Conservation (phyloP, 2,329 filamentous ascomycete species). For the Venturia effusa region DNA sequence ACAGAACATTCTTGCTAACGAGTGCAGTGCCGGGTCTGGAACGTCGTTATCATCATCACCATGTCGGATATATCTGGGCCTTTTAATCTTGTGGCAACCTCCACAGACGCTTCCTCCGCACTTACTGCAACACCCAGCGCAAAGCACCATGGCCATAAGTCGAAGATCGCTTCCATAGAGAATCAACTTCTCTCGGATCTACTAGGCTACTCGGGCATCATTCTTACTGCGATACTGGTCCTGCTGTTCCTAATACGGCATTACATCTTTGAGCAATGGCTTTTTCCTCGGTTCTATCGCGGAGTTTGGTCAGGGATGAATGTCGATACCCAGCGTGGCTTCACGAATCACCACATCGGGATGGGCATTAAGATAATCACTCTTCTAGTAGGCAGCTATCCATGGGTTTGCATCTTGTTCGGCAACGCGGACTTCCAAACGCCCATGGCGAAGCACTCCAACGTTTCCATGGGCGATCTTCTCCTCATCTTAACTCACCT, state of each 20-base stretch:
- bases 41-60: background rate
- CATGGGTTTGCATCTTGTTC: slow-evolving; percentile 30
- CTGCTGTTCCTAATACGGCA: slow-evolving; percentile 16
- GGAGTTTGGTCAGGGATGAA: slow-evolving; percentile 25
- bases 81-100: background rate
- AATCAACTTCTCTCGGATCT: slow-evolving; percentile 15
- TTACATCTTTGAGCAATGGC: slow-evolving; percentile 30
- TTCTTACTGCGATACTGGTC: slow-evolving; percentile 16
- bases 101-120: background rate
- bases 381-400: slow-evolving; percentile 29
- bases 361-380: slow-evolving; percentile 31
- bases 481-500: slow-evolving; percentile 30
- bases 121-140: background rate
- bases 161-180: slow-evolving; percentile 5
- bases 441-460: slow-evolving; percentile 19
- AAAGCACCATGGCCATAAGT: background rate
- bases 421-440: slow-evolving; percentile 23
- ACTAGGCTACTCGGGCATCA: slow-evolving; percentile 17
- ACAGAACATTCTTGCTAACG: background rate
- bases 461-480: slow-evolving; percentile 31
- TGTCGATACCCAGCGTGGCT: slow-evolving; percentile 28
- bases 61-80: background rate
- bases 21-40: background rate
- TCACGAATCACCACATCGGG: slow-evolving; percentile 38
- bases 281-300: slow-evolving; percentile 26